A percentile compares a stretch with the other conserved stretches of the same genome.
phyloP scores from a whole-genome alignment of 495 filamentous ascomycete genomes.

The Annulohypoxylon nitens region DNA sequence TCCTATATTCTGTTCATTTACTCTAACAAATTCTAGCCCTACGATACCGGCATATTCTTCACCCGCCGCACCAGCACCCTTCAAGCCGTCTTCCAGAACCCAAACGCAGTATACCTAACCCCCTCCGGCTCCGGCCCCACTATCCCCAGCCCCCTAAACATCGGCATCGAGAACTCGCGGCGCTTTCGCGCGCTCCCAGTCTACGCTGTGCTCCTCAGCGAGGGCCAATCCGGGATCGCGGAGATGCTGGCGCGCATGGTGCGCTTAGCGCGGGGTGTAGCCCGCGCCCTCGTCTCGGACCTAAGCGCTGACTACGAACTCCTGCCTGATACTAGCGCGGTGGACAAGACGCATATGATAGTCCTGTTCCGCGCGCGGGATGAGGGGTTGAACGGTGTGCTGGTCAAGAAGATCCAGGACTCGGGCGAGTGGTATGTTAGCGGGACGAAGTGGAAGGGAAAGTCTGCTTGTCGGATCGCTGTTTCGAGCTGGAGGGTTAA shows the following conservation, averaged over 20 bases:
- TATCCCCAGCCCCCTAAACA: constrained; percentile 86
- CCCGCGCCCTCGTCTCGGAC: constrained; percentile 66
- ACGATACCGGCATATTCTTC: constrained; percentile 93
- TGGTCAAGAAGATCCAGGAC: constrained; percentile 79
- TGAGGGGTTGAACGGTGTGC: constrained; percentile 69
- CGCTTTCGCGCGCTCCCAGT: constrained; percentile 91
- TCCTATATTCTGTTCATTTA: background rate
- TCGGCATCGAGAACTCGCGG: constrained; percentile 91
- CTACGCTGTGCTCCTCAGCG: constrained; percentile 82
- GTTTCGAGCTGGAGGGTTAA: constrained; percentile 85
- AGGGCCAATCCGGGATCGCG: constrained; percentile 77
- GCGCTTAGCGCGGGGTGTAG: constrained; percentile 74
- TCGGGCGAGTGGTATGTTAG: constrained; percentile 84
- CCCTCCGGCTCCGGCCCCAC: constrained; percentile 47
- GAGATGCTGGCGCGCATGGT: constrained; percentile 81
- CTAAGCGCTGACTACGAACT: constrained; percentile 71
- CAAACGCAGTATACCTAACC: constrained; percentile 85
- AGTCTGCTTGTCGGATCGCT: constrained; percentile 80
- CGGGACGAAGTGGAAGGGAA: constrained; percentile 80
- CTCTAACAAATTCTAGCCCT: constrained; percentile 66
- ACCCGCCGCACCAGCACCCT: constrained; percentile 70
- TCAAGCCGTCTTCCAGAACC: constrained; percentile 79
- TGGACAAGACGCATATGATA: constrained; percentile 73
- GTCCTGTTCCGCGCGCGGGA: constrained; percentile 85
- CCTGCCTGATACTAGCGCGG: constrained; percentile 63